A percentile compares a stretch with the other conserved stretches of the same genome.
Evolutionary conservation across 78 protist species (phyloP).

Genomic region (Dictyostelium capitatum): DNA sequence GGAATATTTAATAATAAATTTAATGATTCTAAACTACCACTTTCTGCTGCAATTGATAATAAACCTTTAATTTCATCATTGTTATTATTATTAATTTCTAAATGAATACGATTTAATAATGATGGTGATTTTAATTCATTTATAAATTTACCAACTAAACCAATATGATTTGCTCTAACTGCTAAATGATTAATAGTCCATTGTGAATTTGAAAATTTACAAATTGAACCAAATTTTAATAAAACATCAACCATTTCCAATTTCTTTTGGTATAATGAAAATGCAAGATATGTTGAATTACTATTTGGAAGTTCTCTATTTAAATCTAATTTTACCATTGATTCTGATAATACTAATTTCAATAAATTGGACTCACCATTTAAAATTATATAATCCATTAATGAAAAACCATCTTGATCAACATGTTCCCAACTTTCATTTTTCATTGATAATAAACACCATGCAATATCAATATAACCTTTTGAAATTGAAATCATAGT

Average conservation of each 20-base stretch:
- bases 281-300: neutral
- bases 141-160: neutral
- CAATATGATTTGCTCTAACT: slow-evolving; percentile 10
- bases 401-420: neutral
- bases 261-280: slow-evolving; percentile 26
- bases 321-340: neutral
- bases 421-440: slow-evolving; percentile 33
- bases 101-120: neutral
- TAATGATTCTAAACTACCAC: slow-evolving; percentile 32
- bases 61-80: neutral
- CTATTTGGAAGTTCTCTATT: neutral
- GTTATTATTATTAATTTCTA: neutral
- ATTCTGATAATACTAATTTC: neutral
- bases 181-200: neutral
- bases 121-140: neutral
- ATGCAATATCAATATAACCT: slow-evolving; percentile 52
- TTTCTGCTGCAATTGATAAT: slow-evolving; percentile 30
- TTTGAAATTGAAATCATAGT: slow-evolving; percentile 40
- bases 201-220: neutral
- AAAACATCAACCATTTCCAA: neutral
- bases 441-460: neutral
- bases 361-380: slow-evolving; percentile 20
- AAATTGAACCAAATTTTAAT: neutral
- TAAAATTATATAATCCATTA: slow-evolving; percentile 22
- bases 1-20: neutral